A percentile compares a stretch with the other conserved stretches of the same genome.
These are phyloP conservation scores for Geum urbanum DNA, from an alignment of 306 rosid genomes.

Conservation along the genomic window DNA sequence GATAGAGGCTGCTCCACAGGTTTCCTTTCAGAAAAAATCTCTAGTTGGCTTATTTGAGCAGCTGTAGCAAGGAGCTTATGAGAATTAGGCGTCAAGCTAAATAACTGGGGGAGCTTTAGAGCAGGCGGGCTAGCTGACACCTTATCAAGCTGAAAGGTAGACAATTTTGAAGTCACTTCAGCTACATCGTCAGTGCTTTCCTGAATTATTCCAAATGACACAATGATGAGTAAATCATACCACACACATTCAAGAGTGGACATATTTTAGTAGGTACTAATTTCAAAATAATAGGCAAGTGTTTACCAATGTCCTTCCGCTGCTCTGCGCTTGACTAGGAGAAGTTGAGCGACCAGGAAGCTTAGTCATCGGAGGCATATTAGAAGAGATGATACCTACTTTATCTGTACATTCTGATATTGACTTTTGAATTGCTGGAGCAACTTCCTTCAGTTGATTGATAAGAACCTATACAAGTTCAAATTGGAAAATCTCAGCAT, in stretches of 20 bases:
- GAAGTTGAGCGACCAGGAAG: slow-evolving; percentile 62
- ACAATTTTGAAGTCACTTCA: slow-evolving; percentile 71
- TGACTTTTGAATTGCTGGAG: slow-evolving; percentile 88
- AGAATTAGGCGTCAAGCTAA: slow-evolving; percentile 79
- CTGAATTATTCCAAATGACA: slow-evolving; percentile 40
- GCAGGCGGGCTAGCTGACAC: slow-evolving; percentile 77
- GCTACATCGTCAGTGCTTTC: slow-evolving; percentile 69
- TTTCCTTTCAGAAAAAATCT: slow-evolving; percentile 61
- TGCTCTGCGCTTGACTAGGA: slow-evolving; percentile 68
- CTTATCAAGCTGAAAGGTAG: slow-evolving; percentile 75
- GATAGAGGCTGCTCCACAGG: slow-evolving; percentile 52
- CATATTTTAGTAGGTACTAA: slow-evolving; percentile 12
- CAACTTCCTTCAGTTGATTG: slow-evolving; percentile 96
- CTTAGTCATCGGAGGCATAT: slow-evolving; percentile 59
- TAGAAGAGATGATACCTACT: slow-evolving; percentile 68
- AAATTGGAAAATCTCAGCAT: slow-evolving; percentile 23
- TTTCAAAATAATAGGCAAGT: neutral
- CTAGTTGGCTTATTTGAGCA: slow-evolving; percentile 62
- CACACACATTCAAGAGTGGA: slow-evolving; percentile 4
- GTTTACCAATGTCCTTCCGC: slow-evolving; percentile 73
- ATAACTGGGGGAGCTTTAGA: slow-evolving; percentile 93
- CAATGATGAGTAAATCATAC: slow-evolving; percentile 7
- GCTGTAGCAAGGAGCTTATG: slow-evolving; percentile 61
- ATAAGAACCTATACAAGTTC: slow-evolving; percentile 68
- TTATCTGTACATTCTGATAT: slow-evolving; percentile 93